Base-by-base conservation (phyloP, 129 eudicot genomes). In the Helichrysum umbraculigerum region DNA sequence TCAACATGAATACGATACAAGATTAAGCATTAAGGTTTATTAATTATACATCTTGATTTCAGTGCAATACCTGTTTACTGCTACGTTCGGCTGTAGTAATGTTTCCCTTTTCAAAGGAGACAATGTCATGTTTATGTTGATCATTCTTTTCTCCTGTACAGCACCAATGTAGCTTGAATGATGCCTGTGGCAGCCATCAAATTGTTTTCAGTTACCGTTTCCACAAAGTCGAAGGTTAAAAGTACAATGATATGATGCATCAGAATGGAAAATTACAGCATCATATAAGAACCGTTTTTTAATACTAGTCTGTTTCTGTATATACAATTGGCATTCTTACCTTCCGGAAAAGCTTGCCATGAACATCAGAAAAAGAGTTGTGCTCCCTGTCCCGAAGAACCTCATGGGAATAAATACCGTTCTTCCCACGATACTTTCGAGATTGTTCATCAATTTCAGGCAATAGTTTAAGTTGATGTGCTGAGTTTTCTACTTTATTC, bases 71-170 rank as follows among this genome's bases (percentile, higher is more conserved):
- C 97, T 95, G 97, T 79, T 91, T 95, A 81, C 97, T 95, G 81
- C 97, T 95, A 59, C 97, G 93, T 78, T 87, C 94, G 59, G 99
- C 93, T 39, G 96, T 87, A 34, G 92, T 83, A 68, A 95, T 95
- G 65, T 95, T 85, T 60, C 99, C 99, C 86, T 86, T 91, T 66
- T 87, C 99, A 86, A 95, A 95, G 57, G 97, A 95, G 57, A 95
- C 99, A 35, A 95, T 74, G 63, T 95, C 97, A 63, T 87, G 96
- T 72, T 91, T 91, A 73, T 91, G 96, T 82, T 92, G 97, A 74
- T 95, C 91, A 79, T 88, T 83, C 54, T 89, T 89, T 67, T 89
- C 93, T 61, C 96, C 97, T 41, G 89, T 90, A 72, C 89, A 84
- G 47, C 86, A 85, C 99, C 99, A 95, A 58, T 94, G 84, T 64